Conservation (phyloP, 2,329 filamentous ascomycete species). For the Trichophaea hybrida region DNA sequence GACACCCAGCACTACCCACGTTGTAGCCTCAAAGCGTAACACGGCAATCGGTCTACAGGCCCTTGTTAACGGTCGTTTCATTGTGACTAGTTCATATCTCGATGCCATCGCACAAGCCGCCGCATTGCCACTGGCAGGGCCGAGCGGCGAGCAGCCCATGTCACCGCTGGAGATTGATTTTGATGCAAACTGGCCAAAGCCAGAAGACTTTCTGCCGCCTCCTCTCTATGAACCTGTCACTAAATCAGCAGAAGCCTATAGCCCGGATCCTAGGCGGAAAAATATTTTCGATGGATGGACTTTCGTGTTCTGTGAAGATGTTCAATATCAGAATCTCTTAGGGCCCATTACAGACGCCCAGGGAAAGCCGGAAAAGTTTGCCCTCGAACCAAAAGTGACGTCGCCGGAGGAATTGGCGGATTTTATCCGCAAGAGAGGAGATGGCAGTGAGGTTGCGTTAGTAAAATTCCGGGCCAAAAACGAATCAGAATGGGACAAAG, state of each 20-base stretch:
- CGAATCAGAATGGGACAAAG: constrained; percentile 50
- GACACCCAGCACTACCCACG: constrained; percentile 63
- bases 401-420: constrained; percentile 60
- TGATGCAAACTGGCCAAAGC: constrained; percentile 60
- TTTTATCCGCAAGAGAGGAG: constrained; percentile 56
- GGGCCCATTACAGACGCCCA: constrained; percentile 62
- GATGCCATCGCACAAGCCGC: constrained; percentile 54
- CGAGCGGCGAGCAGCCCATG: constrained; percentile 30
- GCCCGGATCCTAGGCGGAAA: constrained; percentile 49
- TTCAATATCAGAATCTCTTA: constrained; percentile 61
- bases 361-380: constrained; percentile 62
- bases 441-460: constrained; percentile 62
- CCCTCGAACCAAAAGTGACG: constrained; percentile 48
- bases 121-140: constrained; percentile 37
- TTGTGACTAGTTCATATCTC: constrained; percentile 61
- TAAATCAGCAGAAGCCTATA: constrained; percentile 53
- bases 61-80: constrained; percentile 62
- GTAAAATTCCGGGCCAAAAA: constrained; percentile 49
- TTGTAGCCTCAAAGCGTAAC: constrained; percentile 79
- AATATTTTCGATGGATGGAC: constrained; percentile 75
- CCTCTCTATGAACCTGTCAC: constrained; percentile 60
- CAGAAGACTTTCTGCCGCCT: constrained; percentile 56
- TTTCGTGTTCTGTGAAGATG: constrained; percentile 68
- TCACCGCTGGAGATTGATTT: constrained; percentile 66
- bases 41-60: constrained; percentile 76